Conservation (phyloP, 106 monocot genomes). For the Acorus calamus region DNA sequence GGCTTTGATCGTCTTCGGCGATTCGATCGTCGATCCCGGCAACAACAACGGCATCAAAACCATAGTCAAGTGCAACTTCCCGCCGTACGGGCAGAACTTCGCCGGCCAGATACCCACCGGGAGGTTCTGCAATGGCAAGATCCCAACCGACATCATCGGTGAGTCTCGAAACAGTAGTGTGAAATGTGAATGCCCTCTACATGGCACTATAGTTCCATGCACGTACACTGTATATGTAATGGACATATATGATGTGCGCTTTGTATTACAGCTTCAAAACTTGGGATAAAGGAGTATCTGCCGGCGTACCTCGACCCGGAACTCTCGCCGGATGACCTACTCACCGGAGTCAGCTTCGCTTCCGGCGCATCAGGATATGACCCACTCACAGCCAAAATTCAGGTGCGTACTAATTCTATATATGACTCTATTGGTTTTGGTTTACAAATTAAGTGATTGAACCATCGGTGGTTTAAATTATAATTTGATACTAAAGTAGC, state of each 20-base stretch:
- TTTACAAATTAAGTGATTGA: not conserved
- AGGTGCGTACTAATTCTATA: constrained; percentile 18
- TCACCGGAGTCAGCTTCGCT: constrained; percentile 87
- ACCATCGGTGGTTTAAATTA: too few relatives aligned
- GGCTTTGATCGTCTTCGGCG: constrained; percentile 47
- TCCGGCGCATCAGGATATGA: constrained; percentile 75
- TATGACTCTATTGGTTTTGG: not conserved
- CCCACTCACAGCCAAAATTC: constrained; percentile 49
- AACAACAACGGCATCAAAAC: constrained; percentile 44
- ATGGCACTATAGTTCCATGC: too few relatives aligned
- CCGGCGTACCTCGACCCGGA: constrained; percentile 58
- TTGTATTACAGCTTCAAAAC: constrained; percentile 36
- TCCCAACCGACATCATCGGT: constrained; percentile 44
- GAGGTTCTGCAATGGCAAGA: constrained; percentile 46
- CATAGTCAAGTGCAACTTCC: constrained; percentile 26
- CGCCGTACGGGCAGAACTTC: constrained; percentile 52
- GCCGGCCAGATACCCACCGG: constrained; percentile 28
- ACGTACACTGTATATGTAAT: not conserved
- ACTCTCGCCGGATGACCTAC: constrained; percentile 39
- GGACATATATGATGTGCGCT: not conserved
- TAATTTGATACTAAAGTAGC: too few relatives aligned
- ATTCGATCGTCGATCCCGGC: constrained; percentile 50
- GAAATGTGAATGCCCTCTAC: not conserved
- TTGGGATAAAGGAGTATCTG: constrained; percentile 63
- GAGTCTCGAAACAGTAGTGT: not conserved